Evolutionary conservation across 2,329 filamentous ascomycete genomes (phyloP), one percentile per base, ranked within the genome.

Genomic region (Sporothrix globosa): DNA sequence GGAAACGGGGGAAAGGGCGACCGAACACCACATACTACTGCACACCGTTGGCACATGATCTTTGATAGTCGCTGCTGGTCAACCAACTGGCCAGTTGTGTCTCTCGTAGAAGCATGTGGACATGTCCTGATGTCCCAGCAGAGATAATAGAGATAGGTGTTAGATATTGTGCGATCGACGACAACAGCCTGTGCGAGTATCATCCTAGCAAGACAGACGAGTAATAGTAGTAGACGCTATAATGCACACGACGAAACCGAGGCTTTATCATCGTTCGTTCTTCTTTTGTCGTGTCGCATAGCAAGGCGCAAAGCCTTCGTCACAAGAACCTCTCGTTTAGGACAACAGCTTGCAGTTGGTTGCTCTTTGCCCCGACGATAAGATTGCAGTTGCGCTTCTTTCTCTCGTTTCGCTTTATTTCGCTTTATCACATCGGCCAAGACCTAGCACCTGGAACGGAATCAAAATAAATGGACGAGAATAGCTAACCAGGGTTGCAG

Each of bases 11-110:
- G 63, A 34, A 66, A 39, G 63, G 21, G 46, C 61, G 44, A 50
- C 14, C 61, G 44, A 50, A 14, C 41, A 30, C 11, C 2, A 44
- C 41, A 14, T 4, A 44, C 30, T 50, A 66, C n/a, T 24, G 9
- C 63, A 41, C 46, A 50, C 19, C n/a, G 56, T 44, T 52, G 63
- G 46, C 60, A 48, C 60, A 66, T 66, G 63, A 46, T 19, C 27
- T 6, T 41, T 48, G 63, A 66, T 41, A 34, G 44, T 50, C 46
- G 63, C 44, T 13, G 21, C 60, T 48, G 19, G 60, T 21, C 60
- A 63, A n/a, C 14, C 39, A 58, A 34, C 34, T 9, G 24, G 54
- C 6, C 30, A 60, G 7, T 11, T 30, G 24, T 46, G 11, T 7
- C 34, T 60, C 30, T 41, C 58, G 39, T 21, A 63, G 39, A 27